phyloP scores from a whole-genome alignment of 257 asterid genomes.

The Coffea eugenioides region DNA sequence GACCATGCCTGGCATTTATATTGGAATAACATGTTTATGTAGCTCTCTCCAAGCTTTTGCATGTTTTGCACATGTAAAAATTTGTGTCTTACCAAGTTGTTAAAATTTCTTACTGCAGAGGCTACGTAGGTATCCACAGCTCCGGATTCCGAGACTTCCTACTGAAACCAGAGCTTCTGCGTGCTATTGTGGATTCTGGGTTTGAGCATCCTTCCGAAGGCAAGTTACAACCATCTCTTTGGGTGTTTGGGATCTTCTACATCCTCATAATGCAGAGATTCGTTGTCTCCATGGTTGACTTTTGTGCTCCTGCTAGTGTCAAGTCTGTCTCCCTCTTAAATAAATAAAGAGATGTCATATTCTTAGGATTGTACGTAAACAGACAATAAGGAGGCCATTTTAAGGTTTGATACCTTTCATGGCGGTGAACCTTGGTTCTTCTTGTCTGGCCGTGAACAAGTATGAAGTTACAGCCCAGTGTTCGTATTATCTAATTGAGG shows the following conservation, averaged over 20 bases:
- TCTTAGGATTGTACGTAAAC: background rate
- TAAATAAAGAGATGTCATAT: background rate
- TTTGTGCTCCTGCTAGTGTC: background rate
- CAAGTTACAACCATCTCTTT: constrained; percentile 15
- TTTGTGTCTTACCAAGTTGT: background rate
- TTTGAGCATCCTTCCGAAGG: constrained; percentile 60
- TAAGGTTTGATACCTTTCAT: background rate
- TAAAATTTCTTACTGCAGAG: constrained; percentile 24
- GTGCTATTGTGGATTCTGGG: constrained; percentile 53
- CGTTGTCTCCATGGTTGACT: background rate
- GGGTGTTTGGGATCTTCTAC: background rate
- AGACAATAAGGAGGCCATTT: background rate
- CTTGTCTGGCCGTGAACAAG: background rate
- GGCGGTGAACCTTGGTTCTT: background rate
- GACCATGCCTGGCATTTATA: background rate
- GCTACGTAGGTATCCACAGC: constrained; percentile 50
- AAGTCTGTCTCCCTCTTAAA: background rate
- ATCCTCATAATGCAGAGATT: background rate
- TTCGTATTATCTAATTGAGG: background rate
- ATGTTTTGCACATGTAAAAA: background rate
- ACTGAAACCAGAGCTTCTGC: constrained; percentile 47
- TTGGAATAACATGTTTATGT: background rate
- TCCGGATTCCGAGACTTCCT: constrained; percentile 55
- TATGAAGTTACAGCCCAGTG: background rate
- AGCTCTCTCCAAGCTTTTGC: background rate